Base-by-base conservation (phyloP, 1,284 basidiomycete genomes). In the Leccinum subrobustum region DNA sequence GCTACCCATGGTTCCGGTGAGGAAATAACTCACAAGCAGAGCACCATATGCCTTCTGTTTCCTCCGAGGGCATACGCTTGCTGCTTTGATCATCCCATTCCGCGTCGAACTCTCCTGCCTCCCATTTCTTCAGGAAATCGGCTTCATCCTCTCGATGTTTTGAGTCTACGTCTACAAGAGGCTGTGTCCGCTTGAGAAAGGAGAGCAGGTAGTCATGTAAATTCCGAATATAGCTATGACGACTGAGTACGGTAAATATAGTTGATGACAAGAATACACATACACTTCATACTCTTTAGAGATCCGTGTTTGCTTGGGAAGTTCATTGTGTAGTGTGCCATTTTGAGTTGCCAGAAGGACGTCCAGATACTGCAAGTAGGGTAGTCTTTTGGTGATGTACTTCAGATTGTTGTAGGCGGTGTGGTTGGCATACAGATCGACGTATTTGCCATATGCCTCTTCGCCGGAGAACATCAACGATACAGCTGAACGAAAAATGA, bases 311-410 rank as follows among this genome's bases (percentile, higher is more conserved):
- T 92, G 89, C 68, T 84, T 84, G 4, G 89, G 78, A 48, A 98
- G 78, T 61, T 93, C 91, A 61, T 82, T 69, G 70, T 93, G 91
- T 29, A 93, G 73, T 20, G 78, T 76, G n/a, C 77, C 79, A 33
- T 78, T 76, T 67, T 87, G 81, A 37, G 83, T 78, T 54, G 79
- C 77, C 52, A 91, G 77, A 33, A 98, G 82, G 66, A 92, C 80
- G 67, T 96, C 93, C 63, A 99, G 85, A 74, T 96, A 99, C 71
- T 94, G 93, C 52, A 98, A 82, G 75, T 98, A 97, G 33, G 89
- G 88, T 51, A 95, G 79, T 59, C 88, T 86, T 73, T 89, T 91
- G 60, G 86, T 84, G 57, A 93, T 83, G 64, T 87, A 83, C 78
- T 92, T 93, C 66, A 98, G 75, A 76, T 99, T 99, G 79, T 89